Conservation (phyloP, 2,329 filamentous ascomycete species). For the Reticulascus tulasneorum region DNA sequence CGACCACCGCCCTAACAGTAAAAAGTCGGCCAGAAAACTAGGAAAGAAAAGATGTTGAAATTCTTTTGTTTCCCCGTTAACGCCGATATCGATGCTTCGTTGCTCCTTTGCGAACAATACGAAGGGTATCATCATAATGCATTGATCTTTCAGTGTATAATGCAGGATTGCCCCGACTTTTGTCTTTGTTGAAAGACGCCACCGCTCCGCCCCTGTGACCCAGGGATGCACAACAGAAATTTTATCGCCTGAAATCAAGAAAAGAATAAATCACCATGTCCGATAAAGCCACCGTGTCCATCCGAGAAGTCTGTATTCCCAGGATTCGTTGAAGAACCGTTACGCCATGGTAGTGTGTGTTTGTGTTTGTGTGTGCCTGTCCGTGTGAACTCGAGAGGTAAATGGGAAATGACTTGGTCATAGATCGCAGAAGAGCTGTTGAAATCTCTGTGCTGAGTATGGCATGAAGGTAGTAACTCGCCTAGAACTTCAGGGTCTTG, state of each 20-base stretch:
- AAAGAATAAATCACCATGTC: slow-evolving; percentile 8
- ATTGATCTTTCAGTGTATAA: slow-evolving; percentile 18
- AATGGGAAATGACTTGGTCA: slow-evolving; percentile 17
- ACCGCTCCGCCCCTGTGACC: slow-evolving; percentile 20
- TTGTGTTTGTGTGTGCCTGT: slow-evolving; percentile 15
- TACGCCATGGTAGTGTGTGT: slow-evolving; percentile 16
- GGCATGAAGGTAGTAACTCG: slow-evolving; percentile 7
- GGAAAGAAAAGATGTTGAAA: slow-evolving; percentile 45
- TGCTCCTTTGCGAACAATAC: slow-evolving; percentile 15
- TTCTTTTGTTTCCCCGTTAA: slow-evolving; percentile 43
- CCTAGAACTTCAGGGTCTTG: slow-evolving; percentile 88
- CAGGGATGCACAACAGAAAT: too few species aligned
- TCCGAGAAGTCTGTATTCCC: slow-evolving; percentile 14
- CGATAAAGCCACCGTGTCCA: slow-evolving; percentile 9
- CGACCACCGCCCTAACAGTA: slow-evolving; percentile 6
- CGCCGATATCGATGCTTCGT: slow-evolving; percentile 24
- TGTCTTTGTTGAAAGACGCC: slow-evolving; percentile 48
- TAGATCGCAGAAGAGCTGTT: slow-evolving; percentile 17
- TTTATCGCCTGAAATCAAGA: slow-evolving; percentile 12
- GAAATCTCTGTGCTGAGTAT: slow-evolving; percentile 14
- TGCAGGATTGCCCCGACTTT: slow-evolving; percentile 23
- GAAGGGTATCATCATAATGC: slow-evolving; percentile 37
- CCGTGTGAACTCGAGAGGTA: slow-evolving; percentile 13
- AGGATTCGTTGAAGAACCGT: slow-evolving; percentile 18
- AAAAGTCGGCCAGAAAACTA: slow-evolving; percentile 34